Conservation (phyloP, 257 asterid species). For the Solanum medicagineum region DNA sequence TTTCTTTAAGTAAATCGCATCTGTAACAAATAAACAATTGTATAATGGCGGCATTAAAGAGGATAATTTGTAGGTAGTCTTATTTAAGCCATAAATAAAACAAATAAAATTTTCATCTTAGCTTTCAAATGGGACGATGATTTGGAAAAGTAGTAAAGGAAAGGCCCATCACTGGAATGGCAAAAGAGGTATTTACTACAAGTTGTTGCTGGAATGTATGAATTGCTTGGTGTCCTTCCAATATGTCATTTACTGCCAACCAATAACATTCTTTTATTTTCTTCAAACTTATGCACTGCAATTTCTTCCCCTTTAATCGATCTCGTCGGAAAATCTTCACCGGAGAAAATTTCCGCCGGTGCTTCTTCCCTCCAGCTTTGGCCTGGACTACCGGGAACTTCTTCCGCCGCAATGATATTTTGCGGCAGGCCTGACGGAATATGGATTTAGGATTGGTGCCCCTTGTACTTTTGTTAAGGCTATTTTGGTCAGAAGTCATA, state of each 20-base stretch:
- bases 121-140: not conserved
- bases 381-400: slow-evolving; percentile 38
- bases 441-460: not conserved
- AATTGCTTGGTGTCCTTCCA: slow-evolving; percentile 19
- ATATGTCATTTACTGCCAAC: slow-evolving; percentile 21
- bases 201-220: slow-evolving; percentile 41
- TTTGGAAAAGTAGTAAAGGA: slow-evolving; percentile 16
- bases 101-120: not conserved
- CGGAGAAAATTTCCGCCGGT: slow-evolving; percentile 27
- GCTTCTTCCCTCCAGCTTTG: slow-evolving; percentile 25
- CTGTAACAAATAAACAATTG: not conserved
- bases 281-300: slow-evolving; percentile 20
- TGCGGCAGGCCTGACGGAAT: slow-evolving; percentile 14
- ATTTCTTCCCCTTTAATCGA: slow-evolving; percentile 29
- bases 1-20: not conserved
- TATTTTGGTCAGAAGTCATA: slow-evolving; percentile 17
- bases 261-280: slow-evolving; percentile 32
- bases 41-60: too few species aligned
- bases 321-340: slow-evolving; percentile 28
- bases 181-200: slow-evolving; percentile 34
- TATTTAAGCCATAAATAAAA: too few species aligned
- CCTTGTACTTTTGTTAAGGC: not conserved
- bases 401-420: slow-evolving; percentile 13
- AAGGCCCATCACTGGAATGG: slow-evolving; percentile 60
- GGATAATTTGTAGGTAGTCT: too few species aligned